Evolutionary conservation across 805 yeast species (phyloP).

Genomic region (Yamadazyma paraphyllophila): DNA sequence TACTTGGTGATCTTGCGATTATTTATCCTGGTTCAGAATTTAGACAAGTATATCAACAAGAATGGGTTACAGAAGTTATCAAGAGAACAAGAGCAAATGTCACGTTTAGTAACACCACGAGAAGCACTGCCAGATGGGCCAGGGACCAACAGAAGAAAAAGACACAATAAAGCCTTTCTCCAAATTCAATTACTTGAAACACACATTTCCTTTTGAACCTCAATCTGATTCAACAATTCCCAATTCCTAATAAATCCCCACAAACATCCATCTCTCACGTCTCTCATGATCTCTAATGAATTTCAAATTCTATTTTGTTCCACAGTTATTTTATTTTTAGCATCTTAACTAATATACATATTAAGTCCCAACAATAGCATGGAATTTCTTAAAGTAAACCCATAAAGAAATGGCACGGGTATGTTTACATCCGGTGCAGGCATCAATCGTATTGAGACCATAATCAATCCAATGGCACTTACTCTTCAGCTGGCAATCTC

Average conservation of each 20-base stretch:
- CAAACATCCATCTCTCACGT: neutral
- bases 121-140: conserved; percentile 97
- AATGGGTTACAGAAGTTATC: conserved; percentile 79
- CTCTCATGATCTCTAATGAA: conserved; percentile 15
- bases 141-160: conserved; percentile 70
- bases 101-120: conserved; percentile 61
- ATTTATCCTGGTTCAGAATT: conserved; percentile 80
- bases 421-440: neutral
- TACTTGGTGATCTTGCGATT: conserved; percentile 89
- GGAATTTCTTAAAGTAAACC: neutral
- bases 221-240: neutral
- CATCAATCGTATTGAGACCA: neutral
- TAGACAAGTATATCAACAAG: conserved; percentile 61
- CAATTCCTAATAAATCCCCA: neutral
- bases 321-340: conserved; percentile 1
- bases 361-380: neutral
- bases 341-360: conserved; percentile 2
- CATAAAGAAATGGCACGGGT: too few relatives aligned
- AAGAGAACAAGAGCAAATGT: conserved; percentile 67
- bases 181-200: neutral
- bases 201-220: neutral
- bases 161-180: neutral
- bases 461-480: neutral
- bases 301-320: neutral
- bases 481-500: neutral